Base-by-base conservation (phyloP, 1,284 basidiomycete genomes). In the Wallemia hederae region DNA sequence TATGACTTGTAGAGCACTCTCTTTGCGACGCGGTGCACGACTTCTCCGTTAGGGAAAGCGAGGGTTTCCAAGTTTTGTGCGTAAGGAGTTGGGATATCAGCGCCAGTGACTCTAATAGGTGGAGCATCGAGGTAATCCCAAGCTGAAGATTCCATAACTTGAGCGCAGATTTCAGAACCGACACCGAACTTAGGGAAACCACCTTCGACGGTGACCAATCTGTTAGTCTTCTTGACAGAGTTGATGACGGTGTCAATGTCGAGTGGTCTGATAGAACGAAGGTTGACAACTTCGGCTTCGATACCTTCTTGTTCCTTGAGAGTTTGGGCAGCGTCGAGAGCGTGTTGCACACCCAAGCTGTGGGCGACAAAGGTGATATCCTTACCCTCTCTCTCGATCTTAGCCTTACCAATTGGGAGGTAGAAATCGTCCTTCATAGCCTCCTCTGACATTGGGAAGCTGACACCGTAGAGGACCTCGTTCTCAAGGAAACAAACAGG, bases 171-270 rank as follows among this genome's bases (percentile, higher is more conserved):
- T 74, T 99, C 94, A 67, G 87, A 90, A 65, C 92, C 92, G 61
- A 99, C 90, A 74, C 94, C 89, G 72, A 97, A 98, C 59, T 80
- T 83, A 58, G 94, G 94, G 87, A 96, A 99, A 60, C 94, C 94
- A 73, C 90, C 90, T 74, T 99, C 94, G 62, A 91, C 90, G 61
- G 86, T 88, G 63, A 98, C 77, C 63, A 98, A 78, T 65, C 88
- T 78, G 76, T 92, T 94, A 57, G 94, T 99, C 79, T 98, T 98
- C 79, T 96, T 97, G 67, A 98, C 86, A 26, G 87, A 91, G 67
- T 80, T 78, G 72, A 85, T 85, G 72, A 98, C 94, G 60, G 90
- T 92, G 65, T 94, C 86, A 68, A 97, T 92, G 72, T 98, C 94
- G 59, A 98, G 80, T 59, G 94, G 94, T 66, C 92, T 84, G 68